Base-by-base conservation (phyloP, 805 yeast genomes). In the Monosporozyma aquatica region DNA sequence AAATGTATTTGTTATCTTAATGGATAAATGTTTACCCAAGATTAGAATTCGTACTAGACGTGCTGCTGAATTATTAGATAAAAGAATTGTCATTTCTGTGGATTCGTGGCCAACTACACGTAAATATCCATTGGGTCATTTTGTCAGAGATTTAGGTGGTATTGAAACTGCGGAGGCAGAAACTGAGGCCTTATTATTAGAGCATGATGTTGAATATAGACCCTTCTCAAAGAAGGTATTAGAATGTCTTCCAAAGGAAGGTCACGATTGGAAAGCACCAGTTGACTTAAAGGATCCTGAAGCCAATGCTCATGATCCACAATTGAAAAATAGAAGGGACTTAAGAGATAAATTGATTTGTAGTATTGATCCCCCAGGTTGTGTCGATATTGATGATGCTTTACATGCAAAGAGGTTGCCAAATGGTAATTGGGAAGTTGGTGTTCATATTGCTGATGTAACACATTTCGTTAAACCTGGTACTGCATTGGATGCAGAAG, bases 351-450 rank as follows among this genome's bases (percentile, higher is more conserved):
- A 86, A 56, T 69, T 87, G 38, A 85, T 92, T 32, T 92, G 99
- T 61, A 83, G 95, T 20, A 92, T 92, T 53, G 99, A 92, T 70
- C 99, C 99, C 8, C 97, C 97, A 2, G 82, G 83, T 24, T 90
- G 97, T 78, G 97, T 89, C 50, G 99, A 92, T 76, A 92, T 92
- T 55, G 99, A 92, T 68, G 96, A 92, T 68, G 98, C 99, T 1
- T 69, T 92, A 38, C 99, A 92, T 59, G 97, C 97, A 0, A 68
- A 74, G 48, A 59, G 61, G 42, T 71, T 92, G 39, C 87, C 95
- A 1, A 92, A 92, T 61, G 98, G 98, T 0, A 86, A 90, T 59
- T 87, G 76, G 69, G 95, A 92, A 61, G 95, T 92, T 43, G 99
- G 99, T 57, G 99, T 92, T 24, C 99, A 92, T 59, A 92, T 92